phyloP scores from a whole-genome alignment of 805 yeast species.

The Candida ficus region DNA sequence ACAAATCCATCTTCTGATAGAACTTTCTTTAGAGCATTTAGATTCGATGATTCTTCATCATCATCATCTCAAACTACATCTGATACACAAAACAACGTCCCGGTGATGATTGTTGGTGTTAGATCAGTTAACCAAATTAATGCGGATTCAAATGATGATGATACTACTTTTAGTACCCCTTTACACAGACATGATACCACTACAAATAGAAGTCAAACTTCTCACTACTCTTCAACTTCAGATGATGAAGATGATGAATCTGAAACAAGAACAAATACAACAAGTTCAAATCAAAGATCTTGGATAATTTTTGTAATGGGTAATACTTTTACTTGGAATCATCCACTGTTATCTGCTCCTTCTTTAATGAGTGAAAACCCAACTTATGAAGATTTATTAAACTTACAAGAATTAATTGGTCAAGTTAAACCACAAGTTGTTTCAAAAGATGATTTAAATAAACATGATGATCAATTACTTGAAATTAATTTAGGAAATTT shows the following conservation, averaged over 20 bases:
- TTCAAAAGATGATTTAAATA: slow-evolving; percentile 33
- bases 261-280: background rate
- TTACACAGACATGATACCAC: too few relatives aligned
- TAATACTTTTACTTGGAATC: slow-evolving; percentile 44
- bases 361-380: slow-evolving; percentile 43
- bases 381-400: slow-evolving; percentile 44
- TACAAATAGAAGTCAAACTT: background rate
- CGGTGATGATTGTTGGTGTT: slow-evolving; percentile 46
- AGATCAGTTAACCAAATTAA: slow-evolving; percentile 30
- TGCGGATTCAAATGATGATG: too few relatives aligned
- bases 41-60: slow-evolving; percentile 37
- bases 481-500: slow-evolving; percentile 14
- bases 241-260: background rate
- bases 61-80: too few relatives aligned
- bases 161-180: too few relatives aligned
- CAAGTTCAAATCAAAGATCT: slow-evolving; percentile 29
- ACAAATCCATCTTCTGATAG: slow-evolving; percentile 8
- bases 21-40: slow-evolving; percentile 39
- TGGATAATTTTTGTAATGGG: slow-evolving; percentile 65
- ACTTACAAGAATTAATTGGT: slow-evolving; percentile 43
- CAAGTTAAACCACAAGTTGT: slow-evolving; percentile 41
- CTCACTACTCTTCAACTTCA: background rate
- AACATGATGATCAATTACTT: slow-evolving; percentile 32
- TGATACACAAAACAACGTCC: too few relatives aligned
- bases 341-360: slow-evolving; percentile 45